Evolutionary conservation across 371 early-diverging fungal species (phyloP).

Genomic region (Mucor lusitanicus): DNA sequence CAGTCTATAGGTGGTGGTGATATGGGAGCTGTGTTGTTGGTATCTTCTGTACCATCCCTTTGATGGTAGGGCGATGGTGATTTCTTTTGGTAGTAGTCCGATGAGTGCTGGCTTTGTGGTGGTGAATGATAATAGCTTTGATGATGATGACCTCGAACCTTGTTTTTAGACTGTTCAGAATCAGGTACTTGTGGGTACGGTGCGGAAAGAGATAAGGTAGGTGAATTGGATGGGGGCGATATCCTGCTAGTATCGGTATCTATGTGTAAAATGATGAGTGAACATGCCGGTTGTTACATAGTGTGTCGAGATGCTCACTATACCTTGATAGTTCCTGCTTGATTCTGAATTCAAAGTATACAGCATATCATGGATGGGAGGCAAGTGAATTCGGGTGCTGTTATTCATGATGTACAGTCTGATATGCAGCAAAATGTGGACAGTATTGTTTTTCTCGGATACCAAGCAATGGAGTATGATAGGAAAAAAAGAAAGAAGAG

Average conservation of each 20-base stretch:
- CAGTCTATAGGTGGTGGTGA: not conserved
- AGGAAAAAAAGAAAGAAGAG: not conserved
- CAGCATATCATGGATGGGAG: constrained; percentile 18
- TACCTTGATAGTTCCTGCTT: not conserved
- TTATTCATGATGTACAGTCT: not conserved
- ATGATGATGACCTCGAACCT: not conserved
- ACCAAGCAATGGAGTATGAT: not conserved
- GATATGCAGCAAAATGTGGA: not conserved
- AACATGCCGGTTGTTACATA: not conserved
- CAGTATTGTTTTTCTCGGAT: not conserved
- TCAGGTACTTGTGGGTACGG: not conserved
- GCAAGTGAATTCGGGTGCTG: constrained; percentile 6
- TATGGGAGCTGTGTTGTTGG: not conserved
- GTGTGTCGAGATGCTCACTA: not conserved
- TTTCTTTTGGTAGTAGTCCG: not conserved
- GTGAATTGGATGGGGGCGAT: not conserved
- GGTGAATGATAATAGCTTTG: not conserved
- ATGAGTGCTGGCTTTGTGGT: not conserved
- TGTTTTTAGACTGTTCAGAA: not conserved
- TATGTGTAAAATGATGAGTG: not conserved
- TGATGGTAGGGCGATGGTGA: not conserved
- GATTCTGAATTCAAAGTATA: not conserved
- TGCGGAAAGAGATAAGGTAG: not conserved
- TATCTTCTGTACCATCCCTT: not conserved
- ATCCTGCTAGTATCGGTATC: not conserved